Evolutionary conservation across 495 filamentous ascomycete genomes (phyloP).

Genomic region (Copromyces sp.): DNA sequence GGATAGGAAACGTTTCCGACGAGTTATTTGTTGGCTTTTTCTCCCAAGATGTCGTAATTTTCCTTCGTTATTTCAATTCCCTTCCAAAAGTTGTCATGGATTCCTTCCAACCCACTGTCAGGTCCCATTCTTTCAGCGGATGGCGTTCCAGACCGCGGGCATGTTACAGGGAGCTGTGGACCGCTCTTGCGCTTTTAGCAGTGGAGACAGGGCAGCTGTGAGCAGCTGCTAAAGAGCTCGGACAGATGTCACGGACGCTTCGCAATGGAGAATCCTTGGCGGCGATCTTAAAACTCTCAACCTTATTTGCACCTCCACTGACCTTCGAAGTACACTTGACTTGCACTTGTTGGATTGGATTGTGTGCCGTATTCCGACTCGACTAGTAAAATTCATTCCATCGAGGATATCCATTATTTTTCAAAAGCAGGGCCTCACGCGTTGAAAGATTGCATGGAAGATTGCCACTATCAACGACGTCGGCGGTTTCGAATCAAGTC

Average conservation of each 20-base stretch:
- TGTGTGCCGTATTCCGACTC: neutral
- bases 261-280: neutral
- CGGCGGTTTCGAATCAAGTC: slow-evolving; percentile 1
- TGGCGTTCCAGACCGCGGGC: neutral
- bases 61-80: neutral
- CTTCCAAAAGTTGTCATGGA: neutral
- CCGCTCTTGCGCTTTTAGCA: neutral
- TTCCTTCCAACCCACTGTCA: neutral
- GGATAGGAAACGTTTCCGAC: neutral
- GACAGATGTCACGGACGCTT: neutral
- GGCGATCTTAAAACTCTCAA: neutral
- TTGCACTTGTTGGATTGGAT: neutral
- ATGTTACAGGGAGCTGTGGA: neutral
- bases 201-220: neutral
- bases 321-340: neutral
- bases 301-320: neutral
- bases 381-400: neutral
- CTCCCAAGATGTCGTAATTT: neutral
- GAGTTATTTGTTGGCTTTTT: neutral
- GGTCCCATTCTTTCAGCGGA: neutral
- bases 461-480: neutral
- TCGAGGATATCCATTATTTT: neutral
- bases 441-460: neutral
- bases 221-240: neutral
- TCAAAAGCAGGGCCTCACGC: neutral